Evolutionary conservation across 2,329 filamentous ascomycete genomes (phyloP), one percentile per base, ranked within the genome.

Genomic region (Colletotrichum filicis): DNA sequence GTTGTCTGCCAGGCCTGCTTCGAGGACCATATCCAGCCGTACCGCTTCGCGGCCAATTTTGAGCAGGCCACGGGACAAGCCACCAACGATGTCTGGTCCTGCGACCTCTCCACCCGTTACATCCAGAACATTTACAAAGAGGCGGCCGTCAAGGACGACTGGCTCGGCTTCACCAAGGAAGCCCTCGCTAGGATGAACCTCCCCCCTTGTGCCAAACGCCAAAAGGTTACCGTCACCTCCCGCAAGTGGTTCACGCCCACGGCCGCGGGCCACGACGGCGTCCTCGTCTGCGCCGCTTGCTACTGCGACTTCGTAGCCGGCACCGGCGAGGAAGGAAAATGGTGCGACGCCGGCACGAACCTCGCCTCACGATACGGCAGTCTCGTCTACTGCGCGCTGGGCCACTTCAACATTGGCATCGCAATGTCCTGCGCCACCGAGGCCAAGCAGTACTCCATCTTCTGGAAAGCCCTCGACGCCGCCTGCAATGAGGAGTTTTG

Each of bases 1-100:
- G 75, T 85, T 2, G 75, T 81, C 0, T 85, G 84, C 35, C 79
- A 84, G 35, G 80, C 83, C 4, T 85, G 84, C 62, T 82, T 81
- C 69, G 78, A 82, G 14, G 81, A 85, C 53, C 62, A 71, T 0
- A 71, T 84, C 3, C 75, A 69, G 1, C 79, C 77, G 0, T 79
- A 77, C 0, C 12, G 76, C 0, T 82, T 84, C 19, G 80, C 81
- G 9, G 19, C 73, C 4, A 76, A 70, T 1, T 84, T 85, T n/a
- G 75, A 75, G 0, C 76, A 75, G 0, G 55, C 65, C 0, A 22
- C 76, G 0, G 57, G 37, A 1, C 83, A 83, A 68, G 74, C 73
- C 0, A 73, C 74, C 0, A 63, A 76, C 0, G 79, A 80, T 5
- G 75, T 76, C 5, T 85, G 83, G 83, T 71, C 74, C 4, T 85